Evolutionary conservation across 768 basidiomycete species (phyloP).

Genomic region (Lentinula lateritia): DNA sequence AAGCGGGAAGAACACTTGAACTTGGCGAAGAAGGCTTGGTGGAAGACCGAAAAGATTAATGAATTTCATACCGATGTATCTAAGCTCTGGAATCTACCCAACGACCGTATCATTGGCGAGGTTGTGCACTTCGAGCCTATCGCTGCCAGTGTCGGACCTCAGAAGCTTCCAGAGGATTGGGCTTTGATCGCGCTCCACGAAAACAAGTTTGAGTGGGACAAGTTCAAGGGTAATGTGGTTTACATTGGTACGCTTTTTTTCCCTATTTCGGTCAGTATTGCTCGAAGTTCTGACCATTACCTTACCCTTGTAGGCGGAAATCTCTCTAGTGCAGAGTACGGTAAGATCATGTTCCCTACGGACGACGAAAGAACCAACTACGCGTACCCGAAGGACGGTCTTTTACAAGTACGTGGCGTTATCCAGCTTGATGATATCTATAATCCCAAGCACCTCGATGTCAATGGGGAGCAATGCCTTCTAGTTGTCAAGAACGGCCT

Average conservation of each 20-base stretch:
- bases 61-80: too few species aligned
- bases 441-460: constrained; percentile 20
- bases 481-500: constrained; percentile 29
- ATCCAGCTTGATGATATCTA: constrained; percentile 23
- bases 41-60: too few species aligned
- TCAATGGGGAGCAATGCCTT: constrained; percentile 19
- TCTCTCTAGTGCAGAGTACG: not conserved
- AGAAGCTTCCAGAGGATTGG: not conserved
- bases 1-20: too few species aligned
- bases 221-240: constrained; percentile 11
- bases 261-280: not conserved
- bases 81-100: too few species aligned
- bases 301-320: not conserved
- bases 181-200: constrained; percentile 1
- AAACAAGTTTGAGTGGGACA: constrained; percentile 6
- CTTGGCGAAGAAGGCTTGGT: too few species aligned
- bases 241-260: constrained; percentile 9
- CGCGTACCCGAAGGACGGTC: constrained; percentile 16
- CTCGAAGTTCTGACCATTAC: too few species aligned
- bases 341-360: not conserved
- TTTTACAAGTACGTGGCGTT: constrained; percentile 19
- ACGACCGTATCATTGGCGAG: too few species aligned
- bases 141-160: too few species aligned
- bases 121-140: too few species aligned
- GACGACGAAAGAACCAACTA: not conserved